Conservation (phyloP, 768 basidiomycete genomes). For the Lactarius sanguifluus region DNA sequence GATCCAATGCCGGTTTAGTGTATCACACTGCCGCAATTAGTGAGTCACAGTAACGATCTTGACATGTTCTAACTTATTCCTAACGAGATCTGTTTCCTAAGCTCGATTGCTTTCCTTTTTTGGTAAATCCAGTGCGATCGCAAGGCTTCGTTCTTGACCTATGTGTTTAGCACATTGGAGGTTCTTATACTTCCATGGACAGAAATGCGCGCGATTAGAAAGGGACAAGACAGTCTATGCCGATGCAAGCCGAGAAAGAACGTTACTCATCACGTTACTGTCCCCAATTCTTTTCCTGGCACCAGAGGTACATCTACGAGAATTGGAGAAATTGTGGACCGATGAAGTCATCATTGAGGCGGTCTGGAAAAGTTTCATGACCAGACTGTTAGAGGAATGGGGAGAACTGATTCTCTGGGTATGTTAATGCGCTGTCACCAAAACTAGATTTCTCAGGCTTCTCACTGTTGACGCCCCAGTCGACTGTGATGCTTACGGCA, state of each 20-base stretch:
- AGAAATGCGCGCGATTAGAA: constrained; percentile 15
- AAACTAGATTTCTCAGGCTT: neutral
- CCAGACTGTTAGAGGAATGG: constrained; percentile 17
- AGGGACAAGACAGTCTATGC: constrained; percentile 9
- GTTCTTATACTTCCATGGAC: constrained; percentile 24
- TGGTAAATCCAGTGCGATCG: neutral
- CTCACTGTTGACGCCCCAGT: constrained; percentile 23
- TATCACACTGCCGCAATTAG: constrained; percentile 14
- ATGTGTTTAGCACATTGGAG: constrained; percentile 20
- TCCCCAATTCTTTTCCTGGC: constrained; percentile 23
- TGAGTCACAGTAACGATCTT: neutral
- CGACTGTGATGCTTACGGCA: constrained; percentile 39
- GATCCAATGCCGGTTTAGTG: constrained; percentile 2
- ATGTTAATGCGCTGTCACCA: neutral
- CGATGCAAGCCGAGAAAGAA: neutral
- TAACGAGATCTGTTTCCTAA: neutral
- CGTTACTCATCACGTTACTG: constrained; percentile 17
- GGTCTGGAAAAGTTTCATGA: constrained; percentile 20
- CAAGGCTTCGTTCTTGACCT: neutral
- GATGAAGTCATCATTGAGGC: constrained; percentile 18
- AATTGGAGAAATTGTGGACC: constrained; percentile 15
- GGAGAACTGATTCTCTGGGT: constrained; percentile 21
- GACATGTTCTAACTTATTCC: too few species aligned
- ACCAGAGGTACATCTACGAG: constrained; percentile 16
- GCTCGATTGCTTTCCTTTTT: constrained; percentile 22